phyloP scores from a whole-genome alignment of 2,329 filamentous ascomycete genomes.

The Celoporthe dispersa region DNA sequence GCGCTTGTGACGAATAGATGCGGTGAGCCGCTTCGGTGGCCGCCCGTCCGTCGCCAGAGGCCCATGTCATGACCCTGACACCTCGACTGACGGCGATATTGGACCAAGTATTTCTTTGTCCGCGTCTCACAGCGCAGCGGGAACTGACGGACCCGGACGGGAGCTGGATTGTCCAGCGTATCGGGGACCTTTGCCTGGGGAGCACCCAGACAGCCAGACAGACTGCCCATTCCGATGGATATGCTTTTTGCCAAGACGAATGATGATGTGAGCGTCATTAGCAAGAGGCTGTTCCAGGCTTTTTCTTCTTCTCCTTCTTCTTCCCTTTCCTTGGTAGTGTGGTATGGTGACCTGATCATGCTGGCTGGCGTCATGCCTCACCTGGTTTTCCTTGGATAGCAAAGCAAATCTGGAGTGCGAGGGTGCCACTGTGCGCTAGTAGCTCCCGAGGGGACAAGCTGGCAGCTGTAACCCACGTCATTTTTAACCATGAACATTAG shows the following conservation, averaged over 20 bases:
- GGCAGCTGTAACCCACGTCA: neutral
- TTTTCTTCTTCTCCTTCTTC: neutral
- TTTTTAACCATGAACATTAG: slow-evolving; percentile 16
- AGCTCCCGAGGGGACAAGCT: neutral
- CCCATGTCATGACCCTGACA: neutral
- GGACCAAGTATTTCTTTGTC: too few relatives aligned
- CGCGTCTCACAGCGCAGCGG: neutral
- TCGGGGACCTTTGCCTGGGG: neutral
- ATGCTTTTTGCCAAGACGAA: too few relatives aligned
- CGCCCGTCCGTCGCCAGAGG: neutral
- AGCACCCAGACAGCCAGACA: too few relatives aligned
- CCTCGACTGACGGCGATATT: too few relatives aligned
- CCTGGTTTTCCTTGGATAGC: too few relatives aligned
- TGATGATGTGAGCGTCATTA: too few relatives aligned
- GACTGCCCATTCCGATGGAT: neutral
- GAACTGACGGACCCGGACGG: neutral
- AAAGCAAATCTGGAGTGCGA: too few relatives aligned
- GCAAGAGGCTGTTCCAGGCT: neutral
- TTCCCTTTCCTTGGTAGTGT: neutral
- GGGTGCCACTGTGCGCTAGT: neutral
- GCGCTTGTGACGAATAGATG: neutral
- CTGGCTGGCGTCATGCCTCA: too few relatives aligned
- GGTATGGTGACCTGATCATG: too few relatives aligned
- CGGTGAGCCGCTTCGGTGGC: neutral
- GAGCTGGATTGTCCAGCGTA: neutral